These are phyloP conservation scores for Smallanthus sonchifolius DNA, from an alignment of 129 eudicot species.

Conservation along the genomic window DNA sequence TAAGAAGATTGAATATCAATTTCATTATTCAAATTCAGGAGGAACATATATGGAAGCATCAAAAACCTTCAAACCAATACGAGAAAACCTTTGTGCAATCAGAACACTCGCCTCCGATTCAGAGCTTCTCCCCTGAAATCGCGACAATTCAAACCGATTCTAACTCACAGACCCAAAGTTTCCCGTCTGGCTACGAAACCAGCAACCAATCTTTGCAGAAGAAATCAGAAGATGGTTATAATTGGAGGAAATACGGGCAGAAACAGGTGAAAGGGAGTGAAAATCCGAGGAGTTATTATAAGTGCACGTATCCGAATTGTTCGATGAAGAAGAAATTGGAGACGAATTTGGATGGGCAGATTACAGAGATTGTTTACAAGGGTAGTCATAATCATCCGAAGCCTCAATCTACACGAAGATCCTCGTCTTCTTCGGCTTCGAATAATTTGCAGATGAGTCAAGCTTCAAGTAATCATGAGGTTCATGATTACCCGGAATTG, in stretches of 20 bases:
- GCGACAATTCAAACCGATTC: slow-evolving; percentile 43
- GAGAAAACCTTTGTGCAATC: too few relatives aligned
- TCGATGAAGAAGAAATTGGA: slow-evolving; percentile 79
- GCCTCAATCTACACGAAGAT: slow-evolving; percentile 68
- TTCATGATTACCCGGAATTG: slow-evolving; percentile 37
- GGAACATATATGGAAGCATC: slow-evolving; percentile 28
- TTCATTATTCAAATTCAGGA: slow-evolving; percentile 31
- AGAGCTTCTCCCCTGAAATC: slow-evolving; percentile 52
- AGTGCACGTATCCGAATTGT: slow-evolving; percentile 72
- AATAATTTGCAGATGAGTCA: slow-evolving; percentile 27
- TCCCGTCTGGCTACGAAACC: slow-evolving; percentile 26
- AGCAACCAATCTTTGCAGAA: slow-evolving; percentile 30
- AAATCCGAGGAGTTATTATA: slow-evolving; percentile 82
- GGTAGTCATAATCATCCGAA: slow-evolving; percentile 83
- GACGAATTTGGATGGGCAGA: slow-evolving; percentile 62
- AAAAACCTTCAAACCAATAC: slow-evolving; percentile 27
- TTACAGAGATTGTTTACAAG: slow-evolving; percentile 86
- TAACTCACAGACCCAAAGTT: slow-evolving; percentile 33
- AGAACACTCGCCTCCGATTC: slow-evolving; percentile 28
- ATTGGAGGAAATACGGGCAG: slow-evolving; percentile 92
- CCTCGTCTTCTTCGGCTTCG: slow-evolving; percentile 49
- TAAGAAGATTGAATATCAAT: background rate
- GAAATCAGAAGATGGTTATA: slow-evolving; percentile 73
- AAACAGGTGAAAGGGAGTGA: slow-evolving; percentile 89
- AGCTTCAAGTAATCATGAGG: slow-evolving; percentile 18